A percentile compares a stretch with the other conserved stretches of the same genome.
These are phyloP conservation scores for Dorcoceras hygrometricum DNA, from an alignment of 257 asterid species.

Conservation along the genomic window DNA sequence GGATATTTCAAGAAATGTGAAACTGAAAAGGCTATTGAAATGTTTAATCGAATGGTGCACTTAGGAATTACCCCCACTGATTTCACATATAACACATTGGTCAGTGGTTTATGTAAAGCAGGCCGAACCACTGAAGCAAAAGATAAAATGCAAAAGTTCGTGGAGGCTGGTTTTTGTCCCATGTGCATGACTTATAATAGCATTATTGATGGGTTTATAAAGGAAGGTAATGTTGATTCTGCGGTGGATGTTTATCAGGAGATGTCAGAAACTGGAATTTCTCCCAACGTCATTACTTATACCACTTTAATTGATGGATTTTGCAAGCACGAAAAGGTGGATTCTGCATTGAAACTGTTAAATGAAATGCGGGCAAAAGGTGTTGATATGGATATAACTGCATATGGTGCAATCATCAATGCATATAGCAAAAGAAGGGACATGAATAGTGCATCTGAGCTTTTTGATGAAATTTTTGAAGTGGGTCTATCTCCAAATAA, in stretches of 20 bases:
- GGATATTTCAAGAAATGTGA: conserved; percentile 64
- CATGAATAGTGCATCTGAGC: conserved; percentile 56
- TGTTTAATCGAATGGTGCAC: conserved; percentile 59
- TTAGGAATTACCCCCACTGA: conserved; percentile 52
- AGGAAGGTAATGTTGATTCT: conserved; percentile 48
- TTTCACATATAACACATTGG: conserved; percentile 49
- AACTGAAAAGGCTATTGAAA: conserved; percentile 46
- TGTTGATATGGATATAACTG: conserved; percentile 58
- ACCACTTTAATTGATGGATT: conserved; percentile 69
- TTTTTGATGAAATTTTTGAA: conserved; percentile 58
- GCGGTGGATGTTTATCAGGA: conserved; percentile 59
- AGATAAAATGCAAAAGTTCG: conserved; percentile 44
- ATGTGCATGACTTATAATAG: conserved; percentile 61
- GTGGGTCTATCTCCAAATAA: conserved; percentile 65
- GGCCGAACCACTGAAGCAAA: conserved; percentile 52
- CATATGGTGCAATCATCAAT: conserved; percentile 60
- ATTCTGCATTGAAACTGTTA: conserved; percentile 51
- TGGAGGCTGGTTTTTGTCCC: conserved; percentile 46
- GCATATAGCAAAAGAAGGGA: conserved; percentile 76
- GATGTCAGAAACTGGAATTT: conserved; percentile 47
- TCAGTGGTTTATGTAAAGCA: conserved; percentile 64
- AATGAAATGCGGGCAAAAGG: conserved; percentile 62
- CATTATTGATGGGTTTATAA: conserved; percentile 69
- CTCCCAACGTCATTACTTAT: conserved; percentile 63
- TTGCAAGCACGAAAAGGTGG: conserved; percentile 42